Conservation (phyloP, 73 alveolate genomes). For the Symbiodinium pilosum region DNA sequence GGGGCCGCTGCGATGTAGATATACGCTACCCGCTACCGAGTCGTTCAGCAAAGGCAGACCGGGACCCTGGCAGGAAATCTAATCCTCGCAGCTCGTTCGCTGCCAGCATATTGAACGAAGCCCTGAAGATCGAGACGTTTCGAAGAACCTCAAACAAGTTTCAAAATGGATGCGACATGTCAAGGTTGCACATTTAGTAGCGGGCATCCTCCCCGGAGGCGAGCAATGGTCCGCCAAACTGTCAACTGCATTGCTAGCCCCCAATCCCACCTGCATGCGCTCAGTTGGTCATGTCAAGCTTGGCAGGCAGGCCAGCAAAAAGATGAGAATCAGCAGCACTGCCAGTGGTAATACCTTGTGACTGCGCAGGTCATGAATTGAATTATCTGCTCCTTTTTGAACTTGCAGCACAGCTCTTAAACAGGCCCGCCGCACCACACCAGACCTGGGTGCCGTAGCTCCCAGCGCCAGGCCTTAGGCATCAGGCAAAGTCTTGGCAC, state of each 20-base stretch:
- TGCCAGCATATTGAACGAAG: conserved; percentile 74
- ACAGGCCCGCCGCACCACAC: conserved; percentile 39
- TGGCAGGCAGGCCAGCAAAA: conserved; percentile 49
- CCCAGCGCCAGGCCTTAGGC: conserved; percentile 73
- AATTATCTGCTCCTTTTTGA: too few species aligned
- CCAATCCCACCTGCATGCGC: background rate
- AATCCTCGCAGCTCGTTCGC: conserved; percentile 85
- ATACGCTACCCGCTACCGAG: background rate
- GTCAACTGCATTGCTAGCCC: too few species aligned
- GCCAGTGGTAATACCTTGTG: conserved; percentile 71
- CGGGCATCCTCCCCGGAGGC: conserved; percentile 46
- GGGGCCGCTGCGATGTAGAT: too few species aligned
- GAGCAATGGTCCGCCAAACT: conserved; percentile 84
- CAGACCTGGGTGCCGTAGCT: conserved; percentile 77
- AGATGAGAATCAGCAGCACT: conserved; percentile 70
- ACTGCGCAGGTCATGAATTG: background rate
- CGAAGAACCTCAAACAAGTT: conserved; percentile 72
- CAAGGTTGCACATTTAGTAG: background rate
- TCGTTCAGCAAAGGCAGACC: background rate
- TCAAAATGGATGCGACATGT: too few species aligned
- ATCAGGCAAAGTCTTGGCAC: too few species aligned
- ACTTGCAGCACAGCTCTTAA: background rate
- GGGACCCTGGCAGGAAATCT: conserved; percentile 39
- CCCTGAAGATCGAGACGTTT: conserved; percentile 59
- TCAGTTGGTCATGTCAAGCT: too few species aligned